Evolutionary conservation across 192 early-diverging fungal genomes (phyloP), one percentile per base, ranked within the genome.

Genomic region (Backusella tarrabulga): DNA sequence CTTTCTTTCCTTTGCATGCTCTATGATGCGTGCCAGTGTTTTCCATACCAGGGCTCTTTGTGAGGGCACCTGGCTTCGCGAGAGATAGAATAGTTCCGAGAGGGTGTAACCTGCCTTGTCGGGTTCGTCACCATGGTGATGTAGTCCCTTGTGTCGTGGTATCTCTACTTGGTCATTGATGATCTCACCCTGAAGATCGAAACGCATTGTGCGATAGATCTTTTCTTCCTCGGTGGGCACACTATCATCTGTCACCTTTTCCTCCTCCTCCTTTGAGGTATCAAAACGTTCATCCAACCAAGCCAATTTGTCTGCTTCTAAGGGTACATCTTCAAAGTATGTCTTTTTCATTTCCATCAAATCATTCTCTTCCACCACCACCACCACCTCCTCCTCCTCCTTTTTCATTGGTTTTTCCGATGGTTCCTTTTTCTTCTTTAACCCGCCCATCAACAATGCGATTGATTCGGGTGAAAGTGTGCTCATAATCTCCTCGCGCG

Each of bases 91-190:
- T 15, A 97, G 79, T 82, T 97, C 96, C 0, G 91, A 85, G 0
- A 96, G 77, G 0, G 95, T 94, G 81, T 97, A 98, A 34, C 97
- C 97, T 21, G 97, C 90, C 71, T 89, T 85, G 0, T 90, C 90
- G 12, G 97, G 95, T 34, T 93, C 88, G 21, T 92, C 90, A 7
- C 95, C 95, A 75, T 98, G 97, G 81, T 98, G 97, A 85, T 97
- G 94, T 12, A 98, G 84, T 6, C 94, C 97, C 1, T 83, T 80
- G 70, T 91, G 83, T 0, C 84, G 79, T 1, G 93, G 90, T 1
- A 91, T 80, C 2, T 93, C 83, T 7, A 72, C 72, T 15, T 73
- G 77, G n/a, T 83, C 83, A 14, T 86, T 84, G 42, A 97, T 79
- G 7, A 95, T 84, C 29, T 85, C 82, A 12, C 95, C 97, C 34